Evolutionary conservation across 2,329 filamentous ascomycete species (phyloP), one percentile per base, ranked within the genome.

Genomic region (Trichothecium sympodiale): DNA sequence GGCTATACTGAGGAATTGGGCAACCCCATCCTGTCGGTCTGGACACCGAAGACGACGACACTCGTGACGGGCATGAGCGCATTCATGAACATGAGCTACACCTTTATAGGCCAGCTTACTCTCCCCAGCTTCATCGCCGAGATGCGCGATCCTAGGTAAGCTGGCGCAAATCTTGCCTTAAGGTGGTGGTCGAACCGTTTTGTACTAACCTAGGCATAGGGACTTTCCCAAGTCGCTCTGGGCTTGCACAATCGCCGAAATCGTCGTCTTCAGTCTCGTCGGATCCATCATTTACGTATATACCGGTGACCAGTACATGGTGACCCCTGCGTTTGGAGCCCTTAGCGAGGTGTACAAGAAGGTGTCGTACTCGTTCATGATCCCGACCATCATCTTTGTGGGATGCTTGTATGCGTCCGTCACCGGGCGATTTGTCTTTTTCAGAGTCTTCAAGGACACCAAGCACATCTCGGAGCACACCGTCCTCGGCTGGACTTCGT

Each of bases 181-280:
- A 7, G 7, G 15, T 29, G 13, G 28, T n/a, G 26, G 8, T 29
- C n/a, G 13, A 6, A n/a, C 6, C 28, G 6, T 6, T 16, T 29
- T n/a, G 6, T 71, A 52, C 65, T 77, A 32, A 75, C 70, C 2
- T 3, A 20, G 10, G 13, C 6, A 2, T 27, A 77, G 73, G 38
- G 88, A 95, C 46, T 95, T 95, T 53, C 86, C 86, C 48, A 95
- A 95, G 60, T 85, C 88, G 3, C 73, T 95, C 2, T 94, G 86
- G 76, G 81, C 80, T 2, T 87, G 93, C 41, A 94, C 88, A 9
- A 83, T 94, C 44, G 81, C 81, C 37, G 87, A 95, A 52, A 73
- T 94, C 38, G 72, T 94, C 40, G 69, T 94, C 14, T 95, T 94
- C 61, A 82, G 80, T 50, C 61, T 91, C 31, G 83, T 93, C 23